These are phyloP conservation scores for Blastosporella zonata DNA, from an alignment of 1,284 basidiomycete species.

Conservation along the genomic window DNA sequence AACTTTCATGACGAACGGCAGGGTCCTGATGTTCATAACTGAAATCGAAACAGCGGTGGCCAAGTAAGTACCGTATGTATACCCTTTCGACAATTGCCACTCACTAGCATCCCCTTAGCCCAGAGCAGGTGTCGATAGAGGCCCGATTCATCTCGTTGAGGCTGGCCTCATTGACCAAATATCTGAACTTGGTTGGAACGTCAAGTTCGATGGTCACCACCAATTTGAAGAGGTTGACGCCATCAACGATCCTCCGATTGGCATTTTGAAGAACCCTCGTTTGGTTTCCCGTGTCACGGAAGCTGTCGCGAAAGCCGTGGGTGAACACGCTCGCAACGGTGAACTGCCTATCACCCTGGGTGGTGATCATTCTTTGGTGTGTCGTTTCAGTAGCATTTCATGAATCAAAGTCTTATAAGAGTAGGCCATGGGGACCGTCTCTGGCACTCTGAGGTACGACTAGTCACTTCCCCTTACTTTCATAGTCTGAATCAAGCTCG, in stretches of 20 bases:
- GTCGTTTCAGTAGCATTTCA: conserved; percentile 26
- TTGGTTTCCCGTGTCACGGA: conserved; percentile 83
- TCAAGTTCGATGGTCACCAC: conserved; percentile 86
- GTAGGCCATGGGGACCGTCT: conserved; percentile 90
- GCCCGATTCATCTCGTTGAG: conserved; percentile 83
- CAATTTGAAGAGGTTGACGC: conserved; percentile 80
- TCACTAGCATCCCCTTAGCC: conserved; percentile 39
- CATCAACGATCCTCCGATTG: conserved; percentile 75
- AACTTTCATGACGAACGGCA: neutral
- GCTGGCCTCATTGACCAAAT: conserved; percentile 83
- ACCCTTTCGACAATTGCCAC: neutral
- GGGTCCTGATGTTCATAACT: conserved; percentile 2
- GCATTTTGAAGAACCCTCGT: conserved; percentile 85
- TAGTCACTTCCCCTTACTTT: neutral
- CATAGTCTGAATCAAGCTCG: conserved; percentile 2
- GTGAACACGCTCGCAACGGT: conserved; percentile 72
- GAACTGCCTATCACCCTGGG: conserved; percentile 91
- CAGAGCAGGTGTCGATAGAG: conserved; percentile 85
- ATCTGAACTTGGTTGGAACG: conserved; percentile 81
- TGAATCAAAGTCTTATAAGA: conserved; percentile 6
- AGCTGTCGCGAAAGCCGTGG: conserved; percentile 77
- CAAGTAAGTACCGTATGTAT: conserved; percentile 29
- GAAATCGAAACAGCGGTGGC: conserved; percentile 32
- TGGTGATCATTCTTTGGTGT: conserved; percentile 90
- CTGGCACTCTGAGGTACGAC: conserved; percentile 71